Base-by-base conservation (phyloP, 257 asterid species). In the Avicennia marina region DNA sequence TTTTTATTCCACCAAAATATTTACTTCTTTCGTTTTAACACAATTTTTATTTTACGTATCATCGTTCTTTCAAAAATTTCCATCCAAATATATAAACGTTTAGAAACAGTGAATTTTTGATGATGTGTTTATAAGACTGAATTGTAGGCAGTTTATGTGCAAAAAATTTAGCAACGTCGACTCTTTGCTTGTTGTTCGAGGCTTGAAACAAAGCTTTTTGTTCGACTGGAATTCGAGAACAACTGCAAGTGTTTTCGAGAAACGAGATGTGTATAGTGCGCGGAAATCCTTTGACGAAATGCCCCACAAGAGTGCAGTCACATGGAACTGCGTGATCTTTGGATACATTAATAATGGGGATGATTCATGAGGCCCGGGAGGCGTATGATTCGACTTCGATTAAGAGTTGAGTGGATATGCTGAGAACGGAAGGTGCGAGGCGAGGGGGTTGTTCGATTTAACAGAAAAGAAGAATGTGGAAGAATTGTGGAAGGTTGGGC, bases 251-350 rank as follows among this genome's bases (percentile, higher is more conserved):
- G 60, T 1, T 19, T 77, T 80, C 58, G 79, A 65, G 69, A 70
- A 62, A 49, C 71, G 76, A 29, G 78, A 83, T 68, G 68, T 70
- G 2, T 22, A 24, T 39, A 56, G 59, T 13, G 91, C 91, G 25
- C 71, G 71, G 50, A 70, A 74, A 5, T 2, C 83, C 83, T 89
- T 89, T 36, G 87, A 82, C 11, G 81, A 75, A 85, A 82, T 89
- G 90, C 83, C 89, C 39, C 71, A 53, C 0, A 83, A 45, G 73
- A 81, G 83, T 66, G 66, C 65, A 25, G 93, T 89, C 60, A 77
- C 95, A 20, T 80, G 81, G 94, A 82, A 81, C 78, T 83, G 94
- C 69, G 79, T 85, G 90, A 70, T 88, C 40, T 85, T 88, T 18
- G 87, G 94, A 22, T 88, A 85, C 67, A 38, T 78, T 11, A 82